Evolutionary conservation across 164 flowering plant species (phyloP), one percentile per base, ranked within the genome.

Genomic region (Dillenia turbinata): DNA sequence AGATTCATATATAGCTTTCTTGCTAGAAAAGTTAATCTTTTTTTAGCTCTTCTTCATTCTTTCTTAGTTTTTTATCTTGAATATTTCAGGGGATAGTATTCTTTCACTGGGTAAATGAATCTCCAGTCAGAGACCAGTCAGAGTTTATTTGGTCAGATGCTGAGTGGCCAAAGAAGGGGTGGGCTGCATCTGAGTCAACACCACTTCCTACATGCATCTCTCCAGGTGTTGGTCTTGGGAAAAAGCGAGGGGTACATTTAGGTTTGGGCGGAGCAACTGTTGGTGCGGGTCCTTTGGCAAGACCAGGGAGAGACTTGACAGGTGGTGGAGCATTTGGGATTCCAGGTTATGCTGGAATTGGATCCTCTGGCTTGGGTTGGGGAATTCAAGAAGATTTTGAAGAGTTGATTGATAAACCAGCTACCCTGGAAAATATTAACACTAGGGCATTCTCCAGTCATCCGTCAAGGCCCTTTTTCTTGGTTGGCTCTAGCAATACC

Each of bases 401-500:
- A 67, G 88, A 86, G 59, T 78, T 79, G 59, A 77, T 83, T 68
- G 99, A 91, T 71, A 86, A 81, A 52, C 94, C 89, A 55, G 90
- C 92, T 56, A 88, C 96, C 26, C 76, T 82, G 56, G 83, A 80
- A 52, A 89, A 79, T 71, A 77, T 84, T 58, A 75, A 78, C 64
- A 79, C 97, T 33, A 82, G 89, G 69, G 87, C 99, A 64, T 85
- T 95, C 59, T 85, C 94, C 16, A 79, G 90, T 74, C 99, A 95
- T 74, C 97, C 97, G 1, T 85, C 83, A 10, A 82, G 85, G 76
- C 94, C 97, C 65, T 80, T 86, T 61, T 95, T 95, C 75, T 85
- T 95, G 78, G 99, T 74, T 80, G 99, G 99, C 55, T 95, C 99
- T 60, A 85, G 82, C 75, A 92, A 95, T 65, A 90, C 97, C 45